Evolutionary conservation across 495 filamentous ascomycete genomes (phyloP).

Genomic region (Penicillium manginii): DNA sequence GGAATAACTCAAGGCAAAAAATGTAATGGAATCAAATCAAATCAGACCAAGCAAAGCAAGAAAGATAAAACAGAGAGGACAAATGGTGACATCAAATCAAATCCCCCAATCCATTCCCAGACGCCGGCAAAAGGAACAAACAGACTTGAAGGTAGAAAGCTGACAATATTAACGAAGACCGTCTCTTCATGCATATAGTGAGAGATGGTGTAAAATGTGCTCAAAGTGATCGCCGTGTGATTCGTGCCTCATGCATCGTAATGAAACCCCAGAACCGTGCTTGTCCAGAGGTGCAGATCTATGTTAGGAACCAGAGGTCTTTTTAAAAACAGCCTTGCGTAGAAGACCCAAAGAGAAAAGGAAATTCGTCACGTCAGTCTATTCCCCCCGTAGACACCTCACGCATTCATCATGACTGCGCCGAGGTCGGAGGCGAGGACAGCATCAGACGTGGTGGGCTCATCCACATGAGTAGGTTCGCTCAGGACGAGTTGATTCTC

Average conservation of each 20-base stretch:
- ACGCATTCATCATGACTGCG: conserved; percentile 48
- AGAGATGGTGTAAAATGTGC: conserved; percentile 14
- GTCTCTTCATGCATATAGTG: conserved; percentile 2
- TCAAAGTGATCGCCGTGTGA: conserved; percentile 22
- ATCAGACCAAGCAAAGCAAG: not conserved
- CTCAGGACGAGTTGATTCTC: conserved; percentile 40
- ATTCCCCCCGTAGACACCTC: conserved; percentile 10
- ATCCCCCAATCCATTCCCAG: conserved; percentile 17
- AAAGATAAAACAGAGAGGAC: not conserved
- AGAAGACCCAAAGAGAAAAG: conserved; percentile 13
- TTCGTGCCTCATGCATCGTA: conserved; percentile 29
- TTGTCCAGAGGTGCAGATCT: conserved; percentile 15
- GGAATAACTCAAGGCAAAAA: conserved; percentile 2
- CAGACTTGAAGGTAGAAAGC: conserved; percentile 5
- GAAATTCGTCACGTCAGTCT: conserved; percentile 26
- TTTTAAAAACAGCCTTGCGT: conserved; percentile 7
- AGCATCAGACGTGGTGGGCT: conserved; percentile 25
- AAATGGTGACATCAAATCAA: conserved; percentile 2
- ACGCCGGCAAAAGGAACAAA: conserved; percentile 10
- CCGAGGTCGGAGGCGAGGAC: conserved; percentile 37
- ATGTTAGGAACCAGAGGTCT: conserved; percentile 18
- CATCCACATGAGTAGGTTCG: conserved; percentile 32
- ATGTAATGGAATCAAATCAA: conserved; percentile 1
- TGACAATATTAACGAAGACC: conserved; percentile 3
- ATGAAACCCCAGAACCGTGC: conserved; percentile 15